Evolutionary conservation across 2,329 filamentous ascomycete species (phyloP).

Genomic region (Cladobotryum protrusum): DNA sequence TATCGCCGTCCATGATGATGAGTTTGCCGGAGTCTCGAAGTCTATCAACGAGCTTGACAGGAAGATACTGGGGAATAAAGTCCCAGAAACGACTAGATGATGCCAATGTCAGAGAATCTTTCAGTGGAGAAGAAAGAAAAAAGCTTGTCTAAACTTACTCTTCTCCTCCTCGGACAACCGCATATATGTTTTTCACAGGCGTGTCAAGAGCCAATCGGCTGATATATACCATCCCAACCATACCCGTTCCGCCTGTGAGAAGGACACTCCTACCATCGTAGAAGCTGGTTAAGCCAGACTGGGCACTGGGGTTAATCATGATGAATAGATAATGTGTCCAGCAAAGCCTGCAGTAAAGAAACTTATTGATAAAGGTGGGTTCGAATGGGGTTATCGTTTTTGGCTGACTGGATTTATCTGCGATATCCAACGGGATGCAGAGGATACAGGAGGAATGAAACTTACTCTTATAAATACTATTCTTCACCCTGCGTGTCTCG

Average conservation of each 20-base stretch:
- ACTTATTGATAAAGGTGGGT: no score
- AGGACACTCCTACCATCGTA: not conserved
- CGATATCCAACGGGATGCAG: no score
- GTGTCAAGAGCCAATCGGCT: not conserved
- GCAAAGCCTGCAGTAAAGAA: no score
- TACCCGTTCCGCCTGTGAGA: not conserved
- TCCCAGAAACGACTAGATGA: not conserved
- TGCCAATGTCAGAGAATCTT: not conserved
- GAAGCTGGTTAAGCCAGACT: not conserved
- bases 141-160: not conserved
- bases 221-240: slow-evolving; percentile 1
- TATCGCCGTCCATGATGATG: not conserved
- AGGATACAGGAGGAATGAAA: no score
- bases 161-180: slow-evolving; percentile 1
- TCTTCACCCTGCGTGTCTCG: no score
- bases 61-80: not conserved
- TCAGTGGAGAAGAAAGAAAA: not conserved
- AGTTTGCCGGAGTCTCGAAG: not conserved
- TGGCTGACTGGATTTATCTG: no score
- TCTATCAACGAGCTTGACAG: not conserved
- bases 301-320: no score
- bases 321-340: no score
- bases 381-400: no score
- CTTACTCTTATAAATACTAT: no score
- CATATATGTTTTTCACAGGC: not conserved